Evolutionary conservation across 2,329 filamentous ascomycete genomes (phyloP).

Genomic region (Drechslerella stenobrocha): DNA sequence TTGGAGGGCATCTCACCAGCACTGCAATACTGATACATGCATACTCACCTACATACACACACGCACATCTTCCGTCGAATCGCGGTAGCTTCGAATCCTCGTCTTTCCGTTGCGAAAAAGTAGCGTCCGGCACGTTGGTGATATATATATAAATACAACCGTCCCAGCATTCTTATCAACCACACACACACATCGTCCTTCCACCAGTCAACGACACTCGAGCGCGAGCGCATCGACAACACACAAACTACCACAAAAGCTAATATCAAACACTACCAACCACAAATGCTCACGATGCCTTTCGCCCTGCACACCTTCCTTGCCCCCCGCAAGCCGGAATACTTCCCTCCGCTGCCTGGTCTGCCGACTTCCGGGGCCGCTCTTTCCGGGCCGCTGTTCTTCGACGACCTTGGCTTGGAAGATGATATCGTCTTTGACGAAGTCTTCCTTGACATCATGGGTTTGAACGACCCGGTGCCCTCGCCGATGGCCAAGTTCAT

Average conservation of each 20-base stretch:
- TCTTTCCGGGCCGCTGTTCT: conserved; percentile 12
- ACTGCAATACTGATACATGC: neutral
- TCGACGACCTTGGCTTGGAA: conserved; percentile 39
- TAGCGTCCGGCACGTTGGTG: too few relatives aligned
- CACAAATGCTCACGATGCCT: conserved; percentile 40
- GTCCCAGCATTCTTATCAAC: conserved; percentile 15
- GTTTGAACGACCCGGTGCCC: conserved; percentile 23
- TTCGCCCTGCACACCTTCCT: conserved; percentile 48
- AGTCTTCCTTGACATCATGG: conserved; percentile 48
- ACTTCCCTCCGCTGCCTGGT: conserved; percentile 44
- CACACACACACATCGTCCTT: conserved; percentile 30
- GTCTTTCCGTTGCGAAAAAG: too few relatives aligned
- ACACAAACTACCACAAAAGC: conserved; percentile 15
- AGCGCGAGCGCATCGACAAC: conserved; percentile 6
- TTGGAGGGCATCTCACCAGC: neutral
- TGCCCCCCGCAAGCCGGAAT: conserved; percentile 46
- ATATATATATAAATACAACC: too few relatives aligned
- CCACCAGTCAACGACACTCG: conserved; percentile 1
- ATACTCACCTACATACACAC: neutral
- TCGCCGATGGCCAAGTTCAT: conserved; percentile 1
- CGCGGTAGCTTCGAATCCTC: too few relatives aligned
- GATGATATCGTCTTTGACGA: conserved; percentile 46
- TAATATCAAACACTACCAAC: neutral
- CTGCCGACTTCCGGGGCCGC: conserved; percentile 21
- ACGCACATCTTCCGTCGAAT: too few relatives aligned